Percentiles rank a stretch among this genome's conserved stretches.
phyloP scores from a whole-genome alignment of 306 rosid species.

The Cicer judaicum region DNA sequence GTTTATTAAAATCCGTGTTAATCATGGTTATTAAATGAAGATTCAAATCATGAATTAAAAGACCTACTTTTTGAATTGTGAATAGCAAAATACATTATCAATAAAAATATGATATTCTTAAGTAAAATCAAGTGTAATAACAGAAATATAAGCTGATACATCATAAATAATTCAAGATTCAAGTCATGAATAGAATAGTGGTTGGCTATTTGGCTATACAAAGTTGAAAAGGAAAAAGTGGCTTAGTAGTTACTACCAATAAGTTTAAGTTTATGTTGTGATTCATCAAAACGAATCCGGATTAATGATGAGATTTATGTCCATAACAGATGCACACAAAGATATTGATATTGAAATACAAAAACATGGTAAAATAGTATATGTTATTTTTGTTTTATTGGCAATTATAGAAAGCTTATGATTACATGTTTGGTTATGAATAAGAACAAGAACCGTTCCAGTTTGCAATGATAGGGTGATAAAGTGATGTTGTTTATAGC shows the following conservation, averaged over 20 bases:
- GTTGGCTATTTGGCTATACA: background rate
- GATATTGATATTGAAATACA: background rate
- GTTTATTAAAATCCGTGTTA: background rate
- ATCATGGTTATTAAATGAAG: background rate
- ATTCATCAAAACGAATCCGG: background rate
- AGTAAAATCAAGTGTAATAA: background rate
- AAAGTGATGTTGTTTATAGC: background rate
- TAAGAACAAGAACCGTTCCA: background rate
- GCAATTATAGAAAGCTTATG: background rate
- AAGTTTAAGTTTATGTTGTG: background rate
- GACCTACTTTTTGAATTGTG: too few relatives aligned
- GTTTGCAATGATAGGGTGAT: background rate
- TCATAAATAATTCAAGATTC: background rate
- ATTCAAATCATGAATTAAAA: background rate
- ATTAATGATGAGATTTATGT: background rate
- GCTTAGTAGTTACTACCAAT: background rate
- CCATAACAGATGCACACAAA: background rate
- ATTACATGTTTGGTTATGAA: slow-evolving; percentile 1
- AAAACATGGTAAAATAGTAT: background rate
- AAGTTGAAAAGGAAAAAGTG: background rate
- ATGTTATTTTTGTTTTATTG: background rate
- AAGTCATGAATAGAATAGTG: background rate
- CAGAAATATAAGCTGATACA: background rate
- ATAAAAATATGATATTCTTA: background rate
- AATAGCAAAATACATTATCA: background rate